These are phyloP conservation scores for Neotropicomus parvogracilis DNA, from an alignment of 1,284 basidiomycete genomes.

Conservation along the genomic window DNA sequence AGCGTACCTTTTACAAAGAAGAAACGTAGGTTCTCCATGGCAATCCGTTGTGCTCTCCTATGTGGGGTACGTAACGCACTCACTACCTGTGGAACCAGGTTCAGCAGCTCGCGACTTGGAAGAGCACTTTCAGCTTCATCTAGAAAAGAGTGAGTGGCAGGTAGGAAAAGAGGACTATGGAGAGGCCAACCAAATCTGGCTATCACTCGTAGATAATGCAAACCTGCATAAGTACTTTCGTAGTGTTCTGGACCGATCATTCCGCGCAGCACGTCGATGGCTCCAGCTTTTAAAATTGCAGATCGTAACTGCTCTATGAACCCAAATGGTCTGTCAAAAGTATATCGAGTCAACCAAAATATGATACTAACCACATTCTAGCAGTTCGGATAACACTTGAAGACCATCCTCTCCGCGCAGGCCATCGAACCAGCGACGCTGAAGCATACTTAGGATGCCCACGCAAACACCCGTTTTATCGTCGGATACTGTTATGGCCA, in stretches of 20 bases:
- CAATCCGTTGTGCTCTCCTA: slow-evolving; percentile 17
- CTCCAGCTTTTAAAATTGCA: slow-evolving; percentile 15
- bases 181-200: slow-evolving; percentile 17
- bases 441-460: slow-evolving; percentile 24
- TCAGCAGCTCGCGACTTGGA: neutral
- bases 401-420: slow-evolving; percentile 28
- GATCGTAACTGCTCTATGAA: slow-evolving; percentile 15
- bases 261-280: slow-evolving; percentile 9
- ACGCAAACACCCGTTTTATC: slow-evolving; percentile 2
- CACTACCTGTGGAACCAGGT: slow-evolving; percentile 18
- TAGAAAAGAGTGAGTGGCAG: neutral
- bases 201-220: slow-evolving; percentile 26
- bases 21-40: slow-evolving; percentile 12
- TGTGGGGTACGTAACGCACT: slow-evolving; percentile 16
- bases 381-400: slow-evolving; percentile 15
- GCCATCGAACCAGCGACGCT: slow-evolving; percentile 28
- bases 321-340: neutral
- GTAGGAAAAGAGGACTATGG: neutral
- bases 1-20: slow-evolving; percentile 18
- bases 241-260: slow-evolving; percentile 16
- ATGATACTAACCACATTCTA: slow-evolving; percentile 21
- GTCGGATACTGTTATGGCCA: slow-evolving; percentile 14
- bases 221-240: slow-evolving; percentile 16
- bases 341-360: neutral
- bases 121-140: slow-evolving; percentile 7